Base-by-base conservation (phyloP, 768 basidiomycete species). In the Hemileccinum impolitum region DNA sequence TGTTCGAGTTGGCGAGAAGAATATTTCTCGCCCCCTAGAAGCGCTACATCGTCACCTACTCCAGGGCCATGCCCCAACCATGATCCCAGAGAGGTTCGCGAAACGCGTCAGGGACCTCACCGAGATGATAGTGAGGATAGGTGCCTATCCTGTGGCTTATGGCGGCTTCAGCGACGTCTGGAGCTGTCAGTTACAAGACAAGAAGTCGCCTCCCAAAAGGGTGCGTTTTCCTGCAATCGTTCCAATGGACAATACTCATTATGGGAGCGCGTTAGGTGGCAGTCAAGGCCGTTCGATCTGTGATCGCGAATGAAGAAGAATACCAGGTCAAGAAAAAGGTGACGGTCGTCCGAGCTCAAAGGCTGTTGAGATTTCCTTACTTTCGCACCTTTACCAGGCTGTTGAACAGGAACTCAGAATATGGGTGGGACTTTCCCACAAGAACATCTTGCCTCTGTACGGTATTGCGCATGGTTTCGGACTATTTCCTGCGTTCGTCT, bases 141-240 rank as follows among this genome's bases (percentile, higher is more conserved):
- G 53, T 17, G 32, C 40, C 9, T 59, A 65, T 47, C 66, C 66
- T 26, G 50, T 26, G 0, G 66, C 64, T 0, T 50, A 57, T 34
- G 64, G 64, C 1, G 66, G 64, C 19, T 66, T 68, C 51, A 68
- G 64, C 15, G 64, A 65, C 3, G 38, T 65, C 45, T 65, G 66
- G 64, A 32, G 45, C 5, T 68, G 66, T 18, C n/a, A 31, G 15
- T 35, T 58, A 25, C 36, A 8, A 32, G 0, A 2, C 28, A 15
- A n/a, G 12, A 39, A 30, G 2, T 26, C 4, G 32, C 46, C 48
- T 44, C 36, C 39, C 5, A 0, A 38, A 26, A 55, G 26, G 49
- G 61, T 66, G 6, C 13, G 62, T 50, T 23, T 17, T 47, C 18
- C 1, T 15, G 28, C 1, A 35, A 21, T 39, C 12, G 4, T 32